Evolutionary conservation across 2,329 filamentous ascomycete species (phyloP), one percentile per base, ranked within the genome.

Genomic region (Grosmannia penicillata): DNA sequence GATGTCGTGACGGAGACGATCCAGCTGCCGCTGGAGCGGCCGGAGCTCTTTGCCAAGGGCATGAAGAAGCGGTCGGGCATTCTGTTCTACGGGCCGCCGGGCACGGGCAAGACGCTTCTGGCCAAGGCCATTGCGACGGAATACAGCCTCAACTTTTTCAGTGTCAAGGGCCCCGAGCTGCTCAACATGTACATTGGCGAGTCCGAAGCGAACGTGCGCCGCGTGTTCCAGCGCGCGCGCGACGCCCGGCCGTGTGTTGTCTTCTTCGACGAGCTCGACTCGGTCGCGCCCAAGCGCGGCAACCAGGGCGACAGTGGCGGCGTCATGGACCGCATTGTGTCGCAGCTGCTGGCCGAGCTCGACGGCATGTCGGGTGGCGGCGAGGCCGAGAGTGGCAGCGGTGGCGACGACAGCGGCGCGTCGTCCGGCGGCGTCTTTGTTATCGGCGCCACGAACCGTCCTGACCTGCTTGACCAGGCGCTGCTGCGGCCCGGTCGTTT

Each of bases 11-110:
- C 85, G 56, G 91, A 96, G 57, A 96, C 91, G 0, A 96, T 96
- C 38, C 89, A 95, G 55, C 68, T 96, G 26, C 91, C 89, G 0
- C 71, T 96, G 1, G 84, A 93, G 45, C 72, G 87, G 9, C 89
- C 89, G 1, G 91, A 96, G 56, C 70, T 96, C 2, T 96, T 96
- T 51, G 87, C 87, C 24, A 93, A 89, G 63, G 91, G 89, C 36
- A 91, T 96, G 81, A 95, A 95, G 70, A 96, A 96, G 64, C 78
- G 89, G 30, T 93, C 84, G 18, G 86, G 86, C 49, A 93, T 94
- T 47, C 59, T 93, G 19, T 93, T 94, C 60, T 93, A 93, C 52
- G 86, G 86, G 0, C 86, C 86, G 1, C 86, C 86, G 0, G 86
- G 86, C 44, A 93, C 86, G 1, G 86, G 86, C 50, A 94, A 94